Evolutionary conservation across 2,329 filamentous ascomycete species (phyloP).

Genomic region (Penicillium italicum): DNA sequence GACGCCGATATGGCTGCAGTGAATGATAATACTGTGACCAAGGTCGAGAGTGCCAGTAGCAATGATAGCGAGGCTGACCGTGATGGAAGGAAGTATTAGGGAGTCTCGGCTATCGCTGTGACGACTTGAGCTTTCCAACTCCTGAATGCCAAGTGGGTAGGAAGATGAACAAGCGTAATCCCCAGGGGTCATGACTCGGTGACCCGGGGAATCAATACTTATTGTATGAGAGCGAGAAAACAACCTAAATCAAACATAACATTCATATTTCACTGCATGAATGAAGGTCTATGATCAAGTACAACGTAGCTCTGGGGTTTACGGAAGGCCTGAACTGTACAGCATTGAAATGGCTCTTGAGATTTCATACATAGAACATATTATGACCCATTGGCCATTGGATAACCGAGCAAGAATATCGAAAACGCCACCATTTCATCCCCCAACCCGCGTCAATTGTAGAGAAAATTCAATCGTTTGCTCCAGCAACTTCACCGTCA

Average conservation of each 20-base stretch:
- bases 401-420: background rate
- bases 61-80: constrained; percentile 23
- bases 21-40: constrained; percentile 18
- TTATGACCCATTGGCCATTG: constrained; percentile 3
- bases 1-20: constrained; percentile 48
- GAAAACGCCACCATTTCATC: constrained; percentile 4
- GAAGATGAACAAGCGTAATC: background rate
- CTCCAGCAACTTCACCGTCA: constrained; percentile 5
- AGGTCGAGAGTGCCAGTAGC: constrained; percentile 47
- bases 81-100: constrained; percentile 10
- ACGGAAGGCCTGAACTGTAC: background rate
- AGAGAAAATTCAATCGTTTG: constrained; percentile 1
- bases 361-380: constrained; percentile 6
- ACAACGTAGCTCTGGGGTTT: background rate
- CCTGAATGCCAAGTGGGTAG: background rate
- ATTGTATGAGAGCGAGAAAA: background rate
- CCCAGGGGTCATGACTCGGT: background rate
- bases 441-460: constrained; percentile 1
- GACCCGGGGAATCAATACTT: background rate
- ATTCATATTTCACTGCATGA: background rate
- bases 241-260: background rate
- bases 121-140: background rate
- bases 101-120: background rate
- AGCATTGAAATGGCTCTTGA: background rate
- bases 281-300: background rate